Conservation (phyloP, 768 basidiomycete species). For the Phlebiopsis gigantea region DNA sequence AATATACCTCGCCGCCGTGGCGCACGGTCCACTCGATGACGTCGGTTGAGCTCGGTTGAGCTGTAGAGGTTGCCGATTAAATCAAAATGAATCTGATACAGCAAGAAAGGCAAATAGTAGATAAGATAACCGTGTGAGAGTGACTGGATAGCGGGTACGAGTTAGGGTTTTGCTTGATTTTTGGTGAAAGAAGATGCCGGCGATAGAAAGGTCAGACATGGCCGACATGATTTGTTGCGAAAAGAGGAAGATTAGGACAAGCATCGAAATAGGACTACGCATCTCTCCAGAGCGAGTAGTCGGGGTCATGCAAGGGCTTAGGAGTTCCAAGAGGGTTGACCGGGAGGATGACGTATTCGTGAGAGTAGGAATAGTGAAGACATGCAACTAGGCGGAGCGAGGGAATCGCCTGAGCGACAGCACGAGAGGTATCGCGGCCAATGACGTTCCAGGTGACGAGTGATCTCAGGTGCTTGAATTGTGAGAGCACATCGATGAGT, state of each 20-base stretch:
- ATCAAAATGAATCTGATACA: background rate
- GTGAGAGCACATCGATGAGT: conserved; percentile 10
- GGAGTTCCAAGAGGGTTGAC: conserved; percentile 17
- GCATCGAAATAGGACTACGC: too few species aligned
- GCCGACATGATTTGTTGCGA: too few species aligned
- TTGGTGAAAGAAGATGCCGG: too few species aligned
- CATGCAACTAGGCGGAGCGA: conserved; percentile 16
- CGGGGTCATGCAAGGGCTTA: conserved; percentile 14
- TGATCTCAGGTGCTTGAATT: conserved; percentile 14
- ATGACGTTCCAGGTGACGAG: conserved; percentile 16
- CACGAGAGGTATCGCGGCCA: conserved; percentile 11
- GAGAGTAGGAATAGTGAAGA: conserved; percentile 19
- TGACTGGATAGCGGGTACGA: too few species aligned
- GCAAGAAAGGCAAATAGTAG: background rate
- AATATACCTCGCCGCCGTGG: too few species aligned
- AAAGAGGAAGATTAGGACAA: too few species aligned
- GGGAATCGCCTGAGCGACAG: conserved; percentile 14
- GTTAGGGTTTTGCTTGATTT: too few species aligned
- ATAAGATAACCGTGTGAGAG: background rate
- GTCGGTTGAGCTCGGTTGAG: background rate
- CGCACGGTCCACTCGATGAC: conserved; percentile 6
- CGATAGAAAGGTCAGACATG: too few species aligned
- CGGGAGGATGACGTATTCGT: conserved; percentile 17
- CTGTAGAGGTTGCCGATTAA: background rate
- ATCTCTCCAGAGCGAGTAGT: conserved; percentile 14